A percentile compares a stretch with the other conserved stretches of the same genome.
phyloP scores from a whole-genome alignment of 176 grass and related monocot species.

The Oryza longistaminata region DNA sequence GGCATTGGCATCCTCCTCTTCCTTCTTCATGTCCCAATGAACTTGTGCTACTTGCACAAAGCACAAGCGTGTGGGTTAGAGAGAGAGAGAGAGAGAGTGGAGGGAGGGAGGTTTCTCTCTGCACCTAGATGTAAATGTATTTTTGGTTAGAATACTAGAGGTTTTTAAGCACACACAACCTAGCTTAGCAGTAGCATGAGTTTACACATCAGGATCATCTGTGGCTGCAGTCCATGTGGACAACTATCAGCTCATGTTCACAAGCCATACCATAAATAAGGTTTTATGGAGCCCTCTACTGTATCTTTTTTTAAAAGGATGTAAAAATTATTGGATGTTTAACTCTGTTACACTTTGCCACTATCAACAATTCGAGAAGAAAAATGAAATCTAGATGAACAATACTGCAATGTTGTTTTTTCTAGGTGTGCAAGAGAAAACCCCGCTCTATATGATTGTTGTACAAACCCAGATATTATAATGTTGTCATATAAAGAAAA shows the following conservation, averaged over 20 bases:
- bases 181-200: too few relatives aligned
- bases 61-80: constrained; percentile 21
- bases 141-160: constrained; percentile 45
- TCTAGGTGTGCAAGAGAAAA: background rate
- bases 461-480: too few relatives aligned
- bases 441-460: too few relatives aligned
- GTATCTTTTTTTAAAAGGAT: too few relatives aligned
- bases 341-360: background rate
- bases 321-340: background rate
- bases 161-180: constrained; percentile 49
- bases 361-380: background rate
- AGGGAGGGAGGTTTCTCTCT: constrained; percentile 29
- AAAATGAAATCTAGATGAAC: background rate
- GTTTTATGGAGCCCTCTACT: too few relatives aligned
- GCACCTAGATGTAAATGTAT: constrained; percentile 30
- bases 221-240: too few relatives aligned
- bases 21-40: constrained; percentile 37
- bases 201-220: too few relatives aligned
- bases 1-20: constrained; percentile 45
- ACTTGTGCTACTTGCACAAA: constrained; percentile 20
- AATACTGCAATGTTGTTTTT: background rate
- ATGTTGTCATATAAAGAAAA: too few relatives aligned
- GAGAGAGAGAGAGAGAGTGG: constrained; percentile 12
- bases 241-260: too few relatives aligned
- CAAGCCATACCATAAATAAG: too few relatives aligned